Evolutionary conservation across 1,284 basidiomycete species (phyloP), one percentile per base, ranked within the genome.

Genomic region (Trametes sp.): DNA sequence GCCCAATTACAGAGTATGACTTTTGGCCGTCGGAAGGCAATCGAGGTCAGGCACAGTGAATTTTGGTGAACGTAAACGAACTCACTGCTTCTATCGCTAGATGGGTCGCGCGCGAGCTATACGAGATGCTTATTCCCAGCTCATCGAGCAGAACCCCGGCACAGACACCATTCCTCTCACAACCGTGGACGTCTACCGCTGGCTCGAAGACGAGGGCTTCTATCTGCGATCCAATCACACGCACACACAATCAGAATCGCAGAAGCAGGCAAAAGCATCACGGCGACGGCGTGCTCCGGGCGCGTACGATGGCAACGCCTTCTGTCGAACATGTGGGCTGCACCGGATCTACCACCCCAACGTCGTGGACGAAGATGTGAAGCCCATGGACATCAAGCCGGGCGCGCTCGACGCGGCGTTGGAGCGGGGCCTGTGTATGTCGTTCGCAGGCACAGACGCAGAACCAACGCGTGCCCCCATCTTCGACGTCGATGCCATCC

Each of bases 1-100:
- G 65, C 77, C 9, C 80, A 87, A 33, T 80, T 88, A 28, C 77
- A 77, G 23, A 72, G 70, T 24, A 75, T 89, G 23, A 72, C 85
- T 19, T 71, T 78, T 49, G 90, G 89, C 29, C 82, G 88, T 58
- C 80, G 86, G 59, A 90, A 90, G 74, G 87, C 90, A 1, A 86
- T 91, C 11, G 88, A 92, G 78, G 89, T 89, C 57, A 61, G 81
- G 71, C 51, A 45, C 29, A 58, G 45, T 42, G 24, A 33, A 56
- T 52, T 56, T 31, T 8, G 28, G 26, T 29, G 42, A 38, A 33
- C 28, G n/a, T 38, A 68, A 57, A 58, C 42, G 19, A n/a, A 59
- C 49, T 46, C 19, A 53, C 31, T 23, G 28, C 53, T 41, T 24
- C 28, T 21, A 21, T 45, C 55, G 64, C 10, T 31, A 92, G 90